phyloP scores from a whole-genome alignment of 805 yeast genomes.

The Zygosaccharomyces bisporus region DNA sequence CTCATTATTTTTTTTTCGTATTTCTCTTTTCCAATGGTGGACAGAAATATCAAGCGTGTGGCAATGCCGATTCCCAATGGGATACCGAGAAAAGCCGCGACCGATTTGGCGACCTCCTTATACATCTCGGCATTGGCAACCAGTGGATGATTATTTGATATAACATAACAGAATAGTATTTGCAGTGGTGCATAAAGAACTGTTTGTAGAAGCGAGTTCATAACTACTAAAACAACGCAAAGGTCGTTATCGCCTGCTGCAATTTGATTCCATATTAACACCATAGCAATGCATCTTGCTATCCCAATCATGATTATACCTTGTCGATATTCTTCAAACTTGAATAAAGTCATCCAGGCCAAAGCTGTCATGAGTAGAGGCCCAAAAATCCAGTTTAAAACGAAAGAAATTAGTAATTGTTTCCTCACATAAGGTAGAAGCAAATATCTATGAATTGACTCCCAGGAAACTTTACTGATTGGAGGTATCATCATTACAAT shows the following conservation, averaged over 20 bases:
- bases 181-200: slow-evolving; percentile 51
- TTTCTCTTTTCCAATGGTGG: slow-evolving; percentile 28
- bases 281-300: slow-evolving; percentile 64
- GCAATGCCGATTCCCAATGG: slow-evolving; percentile 47
- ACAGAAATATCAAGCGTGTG: slow-evolving; percentile 35
- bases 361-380: slow-evolving; percentile 56
- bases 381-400: slow-evolving; percentile 53
- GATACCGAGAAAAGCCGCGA: slow-evolving; percentile 51
- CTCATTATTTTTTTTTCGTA: slow-evolving; percentile 40
- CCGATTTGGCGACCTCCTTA: slow-evolving; percentile 44
- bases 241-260: slow-evolving; percentile 49
- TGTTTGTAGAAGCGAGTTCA: slow-evolving; percentile 50
- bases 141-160: slow-evolving; percentile 27
- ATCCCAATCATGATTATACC: slow-evolving; percentile 59
- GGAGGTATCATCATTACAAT: slow-evolving; percentile 59
- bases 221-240: slow-evolving; percentile 50
- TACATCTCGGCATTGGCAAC: slow-evolving; percentile 27
- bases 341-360: slow-evolving; percentile 50
- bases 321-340: slow-evolving; percentile 45
- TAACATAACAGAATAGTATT: slow-evolving; percentile 44
- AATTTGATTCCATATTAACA: slow-evolving; percentile 52
- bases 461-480: slow-evolving; percentile 52
- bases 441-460: slow-evolving; percentile 36
- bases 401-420: slow-evolving; percentile 40
- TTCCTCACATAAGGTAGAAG: slow-evolving; percentile 22